phyloP scores from a whole-genome alignment of 257 asterid genomes.

The Solanum boliviense region DNA sequence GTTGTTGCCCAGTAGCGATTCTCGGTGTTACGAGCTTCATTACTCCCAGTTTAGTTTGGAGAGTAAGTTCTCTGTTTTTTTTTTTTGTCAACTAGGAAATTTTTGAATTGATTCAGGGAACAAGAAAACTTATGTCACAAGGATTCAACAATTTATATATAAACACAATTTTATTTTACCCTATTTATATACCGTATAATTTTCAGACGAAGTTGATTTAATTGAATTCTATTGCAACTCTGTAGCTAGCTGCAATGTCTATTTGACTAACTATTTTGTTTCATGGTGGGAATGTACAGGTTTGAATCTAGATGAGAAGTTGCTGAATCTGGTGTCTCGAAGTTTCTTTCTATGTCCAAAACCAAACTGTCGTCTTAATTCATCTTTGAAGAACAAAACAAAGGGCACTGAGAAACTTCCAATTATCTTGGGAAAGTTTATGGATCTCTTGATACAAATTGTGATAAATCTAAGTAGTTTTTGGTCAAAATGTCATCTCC shows the following conservation, averaged over 20 bases:
- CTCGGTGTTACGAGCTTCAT: conserved; percentile 35
- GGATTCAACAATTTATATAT: neutral
- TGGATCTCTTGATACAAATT: conserved; percentile 10
- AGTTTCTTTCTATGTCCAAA: conserved; percentile 43
- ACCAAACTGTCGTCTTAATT: neutral
- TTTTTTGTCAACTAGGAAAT: too few species aligned
- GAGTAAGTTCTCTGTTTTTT: conserved; percentile 18
- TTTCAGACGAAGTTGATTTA: neutral
- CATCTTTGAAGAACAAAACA: neutral
- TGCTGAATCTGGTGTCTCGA: conserved; percentile 37
- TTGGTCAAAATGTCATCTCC: neutral
- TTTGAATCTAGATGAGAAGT: conserved; percentile 30
- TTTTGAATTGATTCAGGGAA: neutral
- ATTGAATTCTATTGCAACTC: neutral
- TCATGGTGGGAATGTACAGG: conserved; percentile 16
- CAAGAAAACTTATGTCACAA: too few species aligned
- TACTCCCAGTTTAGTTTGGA: conserved; percentile 45
- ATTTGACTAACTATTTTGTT: neutral
- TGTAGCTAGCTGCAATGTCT: neutral
- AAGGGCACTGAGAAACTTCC: neutral
- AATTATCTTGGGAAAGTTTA: neutral
- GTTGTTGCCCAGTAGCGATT: conserved; percentile 20
- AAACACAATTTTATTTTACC: too few species aligned
- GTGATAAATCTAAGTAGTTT: neutral
- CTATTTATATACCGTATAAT: too few species aligned